Evolutionary conservation across 331 rosid species (phyloP).

Genomic region (Dryas integrifolia): DNA sequence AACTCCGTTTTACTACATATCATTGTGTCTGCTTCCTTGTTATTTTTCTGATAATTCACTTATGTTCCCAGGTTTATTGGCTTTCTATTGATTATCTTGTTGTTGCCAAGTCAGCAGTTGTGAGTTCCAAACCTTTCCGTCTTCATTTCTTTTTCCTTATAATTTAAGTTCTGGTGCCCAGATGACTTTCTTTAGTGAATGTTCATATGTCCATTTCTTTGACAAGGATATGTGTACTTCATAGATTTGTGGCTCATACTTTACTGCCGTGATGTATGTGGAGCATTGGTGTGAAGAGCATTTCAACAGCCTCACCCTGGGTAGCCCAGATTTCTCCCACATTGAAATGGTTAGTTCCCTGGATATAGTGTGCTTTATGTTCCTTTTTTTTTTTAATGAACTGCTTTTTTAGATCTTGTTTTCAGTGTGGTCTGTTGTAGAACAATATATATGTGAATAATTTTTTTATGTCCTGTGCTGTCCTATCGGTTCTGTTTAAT

Average conservation of each 20-base stretch:
- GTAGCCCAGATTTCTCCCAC: conserved; percentile 84
- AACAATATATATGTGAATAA: neutral
- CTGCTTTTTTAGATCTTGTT: neutral
- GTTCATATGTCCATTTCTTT: conserved; percentile 17
- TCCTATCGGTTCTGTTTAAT: neutral
- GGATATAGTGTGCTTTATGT: neutral
- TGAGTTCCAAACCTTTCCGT: conserved; percentile 41
- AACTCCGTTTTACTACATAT: conserved; percentile 15
- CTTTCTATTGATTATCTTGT: conserved; percentile 75
- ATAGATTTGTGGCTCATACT: conserved; percentile 79
- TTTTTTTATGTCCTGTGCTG: neutral
- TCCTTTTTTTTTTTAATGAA: conserved; percentile 7
- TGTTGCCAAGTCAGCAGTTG: conserved; percentile 83
- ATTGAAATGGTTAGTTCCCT: conserved; percentile 54
- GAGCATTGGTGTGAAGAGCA: conserved; percentile 96
- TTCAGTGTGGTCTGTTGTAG: neutral
- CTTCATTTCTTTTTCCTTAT: conserved; percentile 9
- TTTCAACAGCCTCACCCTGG: conserved; percentile 64
- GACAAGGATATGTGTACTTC: conserved; percentile 19
- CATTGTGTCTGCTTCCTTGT: neutral
- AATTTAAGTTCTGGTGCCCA: neutral
- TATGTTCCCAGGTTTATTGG: conserved; percentile 78
- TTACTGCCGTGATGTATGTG: conserved; percentile 79
- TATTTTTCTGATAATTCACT: conserved; percentile 23
- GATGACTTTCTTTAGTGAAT: neutral